A percentile compares a stretch with the other conserved stretches of the same genome.
phyloP scores from a whole-genome alignment of 2,329 filamentous ascomycete genomes.

The Claviceps purpurea region DNA sequence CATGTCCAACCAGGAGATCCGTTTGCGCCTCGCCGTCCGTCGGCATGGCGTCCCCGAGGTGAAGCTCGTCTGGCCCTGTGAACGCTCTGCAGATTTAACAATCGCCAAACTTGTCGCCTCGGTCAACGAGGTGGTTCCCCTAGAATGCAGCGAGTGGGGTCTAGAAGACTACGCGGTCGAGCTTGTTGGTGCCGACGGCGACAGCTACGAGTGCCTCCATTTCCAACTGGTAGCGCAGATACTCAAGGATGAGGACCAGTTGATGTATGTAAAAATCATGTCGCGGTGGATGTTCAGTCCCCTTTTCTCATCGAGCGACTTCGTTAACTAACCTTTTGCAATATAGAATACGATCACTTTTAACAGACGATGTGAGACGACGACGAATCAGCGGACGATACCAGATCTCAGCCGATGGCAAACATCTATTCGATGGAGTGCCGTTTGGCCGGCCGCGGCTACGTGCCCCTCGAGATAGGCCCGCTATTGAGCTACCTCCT shows the following conservation, averaged over 20 bases:
- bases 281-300: neutral
- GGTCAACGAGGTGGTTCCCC: slow-evolving; percentile 66
- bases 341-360: slow-evolving; percentile 61
- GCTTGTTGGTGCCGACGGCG: slow-evolving; percentile 39
- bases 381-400: slow-evolving; percentile 62
- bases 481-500: slow-evolving; percentile 57
- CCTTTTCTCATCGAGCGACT: no score
- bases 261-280: slow-evolving; percentile 45
- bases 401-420: slow-evolving; percentile 69
- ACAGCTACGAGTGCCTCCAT: slow-evolving; percentile 74
- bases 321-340: neutral
- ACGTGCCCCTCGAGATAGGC: slow-evolving; percentile 44
- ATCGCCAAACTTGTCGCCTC: slow-evolving; percentile 64
- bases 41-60: slow-evolving; percentile 62
- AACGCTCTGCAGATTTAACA: slow-evolving; percentile 46
- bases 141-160: slow-evolving; percentile 73
- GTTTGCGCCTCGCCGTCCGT: slow-evolving; percentile 59
- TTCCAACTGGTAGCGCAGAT: slow-evolving; percentile 59
- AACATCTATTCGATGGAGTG: slow-evolving; percentile 72
- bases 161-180: slow-evolving; percentile 84
- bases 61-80: slow-evolving; percentile 57
- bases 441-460: slow-evolving; percentile 67
- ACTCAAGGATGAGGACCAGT: slow-evolving; percentile 70
- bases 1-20: slow-evolving; percentile 31
- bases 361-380: slow-evolving; percentile 59